Percentiles rank a stretch among this genome's conserved stretches.
phyloP scores from a whole-genome alignment of 148 eudicot genomes.

The Rhododendron simsii region DNA sequence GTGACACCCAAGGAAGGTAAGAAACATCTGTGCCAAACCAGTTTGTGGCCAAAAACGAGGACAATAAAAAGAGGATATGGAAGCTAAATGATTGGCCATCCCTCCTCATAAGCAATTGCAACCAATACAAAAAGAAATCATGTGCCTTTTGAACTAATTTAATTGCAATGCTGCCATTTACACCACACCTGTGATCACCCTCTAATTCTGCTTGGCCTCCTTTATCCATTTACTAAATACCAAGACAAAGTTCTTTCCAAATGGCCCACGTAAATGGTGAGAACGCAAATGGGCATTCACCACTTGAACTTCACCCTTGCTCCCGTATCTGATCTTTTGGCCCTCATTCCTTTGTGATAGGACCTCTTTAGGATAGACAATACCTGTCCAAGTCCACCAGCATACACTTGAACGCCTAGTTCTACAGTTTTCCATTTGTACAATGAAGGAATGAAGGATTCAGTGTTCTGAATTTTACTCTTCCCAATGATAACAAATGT shows the following conservation, averaged over 20 bases:
- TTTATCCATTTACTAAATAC: not conserved
- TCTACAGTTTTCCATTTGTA: not conserved
- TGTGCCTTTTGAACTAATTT: not conserved
- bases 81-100: not conserved
- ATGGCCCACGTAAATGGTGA: not conserved
- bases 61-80: not conserved
- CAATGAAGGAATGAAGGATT: not conserved
- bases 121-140: not conserved
- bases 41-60: not conserved
- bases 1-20: not conserved
- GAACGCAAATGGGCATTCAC: not conserved
- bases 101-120: not conserved
- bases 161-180: not conserved
- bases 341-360: not conserved
- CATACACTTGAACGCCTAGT: not conserved
- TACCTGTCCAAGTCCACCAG: not conserved
- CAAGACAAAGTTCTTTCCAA: not conserved
- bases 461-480: not conserved
- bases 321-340: not conserved
- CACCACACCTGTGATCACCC: not conserved
- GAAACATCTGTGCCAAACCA: not conserved
- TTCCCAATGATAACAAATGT: not conserved
- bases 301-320: not conserved
- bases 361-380: not conserved
- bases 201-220: not conserved